Conservation (phyloP, 2,329 filamentous ascomycete genomes). For the Exophiala mesophila region DNA sequence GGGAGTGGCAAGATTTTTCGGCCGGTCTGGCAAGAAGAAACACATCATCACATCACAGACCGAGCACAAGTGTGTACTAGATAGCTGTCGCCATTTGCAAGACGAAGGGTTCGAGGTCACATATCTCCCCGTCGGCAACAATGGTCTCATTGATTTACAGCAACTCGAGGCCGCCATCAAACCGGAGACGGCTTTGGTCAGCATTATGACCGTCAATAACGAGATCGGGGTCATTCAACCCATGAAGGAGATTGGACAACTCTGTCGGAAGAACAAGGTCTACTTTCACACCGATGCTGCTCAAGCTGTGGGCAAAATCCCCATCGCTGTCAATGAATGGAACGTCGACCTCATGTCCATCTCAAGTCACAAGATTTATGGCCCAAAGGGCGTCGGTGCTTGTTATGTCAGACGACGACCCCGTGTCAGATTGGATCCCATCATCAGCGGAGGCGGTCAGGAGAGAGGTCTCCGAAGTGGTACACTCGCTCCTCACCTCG, state of each 20-base stretch:
- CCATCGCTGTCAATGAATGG: constrained; percentile 93
- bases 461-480: constrained; percentile 92
- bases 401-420: constrained; percentile 92
- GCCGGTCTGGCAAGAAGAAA: constrained; percentile 89
- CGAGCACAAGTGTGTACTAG: constrained; percentile 97
- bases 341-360: constrained; percentile 99
- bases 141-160: constrained; percentile 78
- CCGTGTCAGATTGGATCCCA: constrained; percentile 86
- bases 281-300: constrained; percentile 98
- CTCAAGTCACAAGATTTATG: constrained; percentile 97
- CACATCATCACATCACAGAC: constrained; percentile 97
- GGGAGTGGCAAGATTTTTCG: constrained; percentile 93
- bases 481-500: constrained; percentile 81
- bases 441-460: constrained; percentile 94
- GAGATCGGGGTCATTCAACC: constrained; percentile 99
- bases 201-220: constrained; percentile 99
- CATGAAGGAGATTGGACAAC: constrained; percentile 82
- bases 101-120: constrained; percentile 95
- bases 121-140: constrained; percentile 85
- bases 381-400: constrained; percentile 92
- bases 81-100: constrained; percentile 93
- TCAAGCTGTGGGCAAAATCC: constrained; percentile 98
- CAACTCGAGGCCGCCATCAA: constrained; percentile 83
- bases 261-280: constrained; percentile 86
- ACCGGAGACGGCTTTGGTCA: constrained; percentile 86